Conservation (phyloP, 1,284 basidiomycete genomes). For the Pyrrhoderma lamaoense region DNA sequence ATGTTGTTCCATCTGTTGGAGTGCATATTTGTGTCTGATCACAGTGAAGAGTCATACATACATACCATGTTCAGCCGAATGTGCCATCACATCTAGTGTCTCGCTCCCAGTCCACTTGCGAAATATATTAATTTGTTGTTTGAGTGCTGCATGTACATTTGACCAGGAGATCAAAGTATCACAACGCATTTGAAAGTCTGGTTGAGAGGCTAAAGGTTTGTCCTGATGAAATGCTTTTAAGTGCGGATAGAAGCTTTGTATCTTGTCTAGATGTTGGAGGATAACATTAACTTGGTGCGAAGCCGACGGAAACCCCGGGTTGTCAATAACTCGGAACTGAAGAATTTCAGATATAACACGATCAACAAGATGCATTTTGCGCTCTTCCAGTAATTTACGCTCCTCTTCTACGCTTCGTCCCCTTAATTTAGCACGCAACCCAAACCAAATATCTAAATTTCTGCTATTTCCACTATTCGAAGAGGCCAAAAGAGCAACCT, state of each 20-base stretch:
- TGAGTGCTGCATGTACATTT: slow-evolving; percentile 72
- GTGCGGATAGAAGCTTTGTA: slow-evolving; percentile 83
- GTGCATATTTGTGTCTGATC: slow-evolving; percentile 28
- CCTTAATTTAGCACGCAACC: slow-evolving; percentile 81
- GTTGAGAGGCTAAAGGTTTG: slow-evolving; percentile 62
- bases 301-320: slow-evolving; percentile 43
- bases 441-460: slow-evolving; percentile 79
- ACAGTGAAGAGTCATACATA: slow-evolving; percentile 24
- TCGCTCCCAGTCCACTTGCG: slow-evolving; percentile 90
- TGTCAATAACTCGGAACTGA: slow-evolving; percentile 54
- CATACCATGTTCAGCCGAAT: slow-evolving; percentile 47
- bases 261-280: slow-evolving; percentile 76
- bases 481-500: slow-evolving; percentile 60
- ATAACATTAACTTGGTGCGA: slow-evolving; percentile 67
- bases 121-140: slow-evolving; percentile 70
- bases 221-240: slow-evolving; percentile 75
- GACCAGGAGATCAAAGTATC: slow-evolving; percentile 89
- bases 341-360: slow-evolving; percentile 79
- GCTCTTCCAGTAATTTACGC: slow-evolving; percentile 73
- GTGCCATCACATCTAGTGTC: slow-evolving; percentile 79
- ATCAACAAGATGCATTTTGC: slow-evolving; percentile 75
- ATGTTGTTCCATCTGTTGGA: slow-evolving; percentile 59
- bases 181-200: slow-evolving; percentile 67
- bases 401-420: slow-evolving; percentile 81
- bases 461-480: slow-evolving; percentile 62